phyloP scores from a whole-genome alignment of 257 asterid genomes.

The Nicotiana tabacum region DNA sequence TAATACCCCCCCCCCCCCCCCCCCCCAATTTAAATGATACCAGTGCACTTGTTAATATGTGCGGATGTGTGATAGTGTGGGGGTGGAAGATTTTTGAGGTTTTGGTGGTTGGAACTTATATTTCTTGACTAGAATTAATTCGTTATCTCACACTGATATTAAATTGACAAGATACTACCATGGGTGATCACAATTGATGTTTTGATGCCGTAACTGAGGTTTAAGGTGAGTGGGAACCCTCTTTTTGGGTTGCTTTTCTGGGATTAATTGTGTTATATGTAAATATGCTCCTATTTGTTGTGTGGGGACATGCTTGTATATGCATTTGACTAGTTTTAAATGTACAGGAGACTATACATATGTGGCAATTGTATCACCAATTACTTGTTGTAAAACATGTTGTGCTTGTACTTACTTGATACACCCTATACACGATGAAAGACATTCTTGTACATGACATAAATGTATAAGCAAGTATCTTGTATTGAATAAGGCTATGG shows the following conservation, averaged over 20 bases:
- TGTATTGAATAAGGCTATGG: not conserved
- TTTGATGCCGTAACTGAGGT: not conserved
- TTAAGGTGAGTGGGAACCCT: not conserved
- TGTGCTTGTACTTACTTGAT: not conserved
- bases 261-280: not conserved
- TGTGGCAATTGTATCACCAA: constrained; percentile 1
- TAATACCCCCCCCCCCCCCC: not conserved
- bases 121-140: not conserved
- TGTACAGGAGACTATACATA: not conserved
- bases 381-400: not conserved
- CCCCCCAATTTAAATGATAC: not conserved
- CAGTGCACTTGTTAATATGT: constrained; percentile 5
- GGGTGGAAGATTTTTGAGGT: not conserved
- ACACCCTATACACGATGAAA: not conserved
- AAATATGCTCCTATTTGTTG: not conserved
- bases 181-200: not conserved
- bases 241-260: not conserved
- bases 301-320: not conserved
- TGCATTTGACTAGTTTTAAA: not conserved
- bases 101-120: constrained; percentile 2
- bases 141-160: not conserved
- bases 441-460: not conserved
- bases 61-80: not conserved
- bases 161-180: not conserved
- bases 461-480: constrained; percentile 2